Base-by-base conservation (phyloP, 768 basidiomycete genomes). In the Psilocybe cubensis region DNA sequence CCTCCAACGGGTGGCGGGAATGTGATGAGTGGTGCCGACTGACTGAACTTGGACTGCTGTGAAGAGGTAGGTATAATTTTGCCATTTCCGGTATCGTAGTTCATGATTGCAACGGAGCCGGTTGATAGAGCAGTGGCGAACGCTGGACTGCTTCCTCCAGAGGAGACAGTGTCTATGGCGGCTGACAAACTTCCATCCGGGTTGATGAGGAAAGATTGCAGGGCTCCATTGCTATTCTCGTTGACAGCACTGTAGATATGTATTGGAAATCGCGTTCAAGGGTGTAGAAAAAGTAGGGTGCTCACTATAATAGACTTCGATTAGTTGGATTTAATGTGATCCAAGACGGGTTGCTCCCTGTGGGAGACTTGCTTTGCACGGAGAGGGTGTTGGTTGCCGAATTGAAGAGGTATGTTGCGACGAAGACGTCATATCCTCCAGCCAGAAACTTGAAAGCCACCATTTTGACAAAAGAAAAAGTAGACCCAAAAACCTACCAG, bases 361-460 rank as follows among this genome's bases (percentile, higher is more conserved):
- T 79, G 9, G 82, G 74, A 6, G 74, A 81, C 66, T 81, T 79
- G 62, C 72, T 70, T 38, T 80, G 54, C 21, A 85, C 72, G 2
- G 79, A 75, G 49, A 89, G 69, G 4, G 79, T 70, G 14, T 74
- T 75, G 18, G 75, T 72, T 20, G 80, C 74, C 10, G 82, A 71
- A 64, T 83, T 79, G 72, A 89, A 90, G 31, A 83, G 64, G 68
- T 88, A 89, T 0, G 84, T 81, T 2, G 83, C 84, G 52, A 90
- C 76, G 62, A 85, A 86, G 57, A 82, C 70, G 45, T 77, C 76
- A 65, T 83, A 89, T 14, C 87, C 87, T 29, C 88, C 87, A 27
- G 88, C 88, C 31, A 89, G 77, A 59, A 91, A 86, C 3, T 77
- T 86, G 65, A 86, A 83, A 53, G 83, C 78, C 62, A 89, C 87